phyloP scores from a whole-genome alignment of 179 eudicot species.

The Vitellaria paradoxa region DNA sequence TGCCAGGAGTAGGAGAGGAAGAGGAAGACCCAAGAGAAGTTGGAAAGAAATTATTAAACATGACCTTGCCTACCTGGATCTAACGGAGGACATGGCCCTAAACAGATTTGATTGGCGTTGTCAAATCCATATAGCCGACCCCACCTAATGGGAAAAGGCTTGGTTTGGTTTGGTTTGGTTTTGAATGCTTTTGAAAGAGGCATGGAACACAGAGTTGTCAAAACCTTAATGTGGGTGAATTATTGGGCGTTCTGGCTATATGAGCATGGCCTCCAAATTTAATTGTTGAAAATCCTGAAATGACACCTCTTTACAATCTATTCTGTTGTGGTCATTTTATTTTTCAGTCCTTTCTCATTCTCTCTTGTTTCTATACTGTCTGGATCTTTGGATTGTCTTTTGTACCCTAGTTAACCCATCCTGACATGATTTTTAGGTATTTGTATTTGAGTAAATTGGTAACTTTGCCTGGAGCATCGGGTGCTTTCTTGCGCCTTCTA shows the following conservation, averaged over 20 bases:
- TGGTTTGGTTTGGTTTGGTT: too few relatives aligned
- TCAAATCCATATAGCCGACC: too few relatives aligned
- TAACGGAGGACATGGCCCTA: too few relatives aligned
- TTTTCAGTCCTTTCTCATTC: background rate
- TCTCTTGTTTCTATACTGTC: background rate
- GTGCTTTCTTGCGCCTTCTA: constrained; percentile 77
- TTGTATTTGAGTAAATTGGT: constrained; percentile 79
- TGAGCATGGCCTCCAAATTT: constrained; percentile 2
- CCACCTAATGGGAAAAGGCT: too few relatives aligned
- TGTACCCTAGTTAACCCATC: constrained; percentile 9
- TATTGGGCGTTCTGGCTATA: background rate
- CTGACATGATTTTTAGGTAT: constrained; percentile 47
- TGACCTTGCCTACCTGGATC: too few relatives aligned
- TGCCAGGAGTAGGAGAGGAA: too few relatives aligned
- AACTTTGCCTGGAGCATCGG: constrained; percentile 66
- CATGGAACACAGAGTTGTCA: background rate
- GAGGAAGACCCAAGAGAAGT: too few relatives aligned
- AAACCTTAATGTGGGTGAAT: background rate
- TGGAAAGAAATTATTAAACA: too few relatives aligned
- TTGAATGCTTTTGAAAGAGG: constrained; percentile 3
- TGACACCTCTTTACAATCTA: background rate
- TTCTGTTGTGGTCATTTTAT: background rate
- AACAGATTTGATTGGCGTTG: too few relatives aligned
- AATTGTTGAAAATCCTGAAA: background rate
- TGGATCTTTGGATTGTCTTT: background rate